phyloP scores from a whole-genome alignment of 305 asterid genomes.

The Caryopteris hybrid region DNA sequence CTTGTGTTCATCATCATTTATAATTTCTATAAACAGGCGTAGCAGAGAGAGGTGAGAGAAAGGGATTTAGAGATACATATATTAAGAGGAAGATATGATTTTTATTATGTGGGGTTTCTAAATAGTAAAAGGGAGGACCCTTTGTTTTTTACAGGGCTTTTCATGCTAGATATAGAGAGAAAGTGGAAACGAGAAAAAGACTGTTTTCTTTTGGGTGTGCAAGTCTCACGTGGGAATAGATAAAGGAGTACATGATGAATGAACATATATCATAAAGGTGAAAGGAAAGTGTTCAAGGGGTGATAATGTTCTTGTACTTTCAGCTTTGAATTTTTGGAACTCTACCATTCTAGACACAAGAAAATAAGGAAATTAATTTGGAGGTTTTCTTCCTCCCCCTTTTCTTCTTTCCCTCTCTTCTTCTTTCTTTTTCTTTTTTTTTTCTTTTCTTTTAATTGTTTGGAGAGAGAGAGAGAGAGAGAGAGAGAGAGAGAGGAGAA shows the following conservation, averaged over 20 bases:
- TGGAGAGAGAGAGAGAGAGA: conserved; percentile 5
- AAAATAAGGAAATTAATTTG: not conserved
- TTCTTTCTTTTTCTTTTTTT: conserved; percentile 19
- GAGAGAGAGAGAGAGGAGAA: conserved; percentile 4
- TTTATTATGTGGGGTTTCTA: conserved; percentile 33
- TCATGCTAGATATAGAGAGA: too few species aligned
- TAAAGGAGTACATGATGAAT: conserved; percentile 39
- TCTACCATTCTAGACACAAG: conserved; percentile 20
- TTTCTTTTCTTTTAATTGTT: conserved; percentile 2
- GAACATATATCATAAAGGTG: conserved; percentile 38
- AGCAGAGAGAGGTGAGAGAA: conserved; percentile 19
- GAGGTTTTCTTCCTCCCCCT: too few species aligned
- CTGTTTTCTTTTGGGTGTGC: conserved; percentile 17
- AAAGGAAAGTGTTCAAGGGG: conserved; percentile 29
- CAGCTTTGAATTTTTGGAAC: conserved; percentile 28
- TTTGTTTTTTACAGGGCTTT: conserved; percentile 34
- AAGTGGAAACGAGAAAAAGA: conserved; percentile 23
- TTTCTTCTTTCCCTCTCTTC: too few species aligned
- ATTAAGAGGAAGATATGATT: conserved; percentile 22
- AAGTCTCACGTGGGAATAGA: conserved; percentile 73
- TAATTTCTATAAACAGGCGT: conserved; percentile 17
- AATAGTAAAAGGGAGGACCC: conserved; percentile 20
- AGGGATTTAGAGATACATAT: not conserved
- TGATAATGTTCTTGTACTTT: conserved; percentile 45
- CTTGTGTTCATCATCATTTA: conserved; percentile 1